phyloP scores from a whole-genome alignment of 179 eudicot species.

The Silene coronaria region DNA sequence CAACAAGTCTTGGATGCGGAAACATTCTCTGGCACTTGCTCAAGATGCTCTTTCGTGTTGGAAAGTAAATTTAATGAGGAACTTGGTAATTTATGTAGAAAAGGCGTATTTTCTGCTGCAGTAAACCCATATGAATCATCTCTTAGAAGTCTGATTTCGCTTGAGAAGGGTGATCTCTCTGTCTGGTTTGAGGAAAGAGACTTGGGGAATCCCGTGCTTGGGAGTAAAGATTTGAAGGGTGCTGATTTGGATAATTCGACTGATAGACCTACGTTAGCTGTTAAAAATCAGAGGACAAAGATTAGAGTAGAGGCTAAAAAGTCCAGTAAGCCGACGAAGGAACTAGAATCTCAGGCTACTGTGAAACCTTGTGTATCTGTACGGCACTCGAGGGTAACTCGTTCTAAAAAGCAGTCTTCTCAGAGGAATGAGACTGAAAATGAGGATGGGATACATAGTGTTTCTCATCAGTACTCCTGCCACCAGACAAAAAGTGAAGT shows the following conservation, averaged over 20 bases:
- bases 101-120: slow-evolving; percentile 21
- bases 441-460: slow-evolving; percentile 21
- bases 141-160: slow-evolving; percentile 39
- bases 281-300: slow-evolving; percentile 18
- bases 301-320: slow-evolving; percentile 28
- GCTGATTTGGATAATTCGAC: slow-evolving; percentile 13
- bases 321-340: slow-evolving; percentile 47
- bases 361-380: slow-evolving; percentile 25
- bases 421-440: slow-evolving; percentile 24
- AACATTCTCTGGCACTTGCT: slow-evolving; percentile 43
- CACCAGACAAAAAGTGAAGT: slow-evolving; percentile 25
- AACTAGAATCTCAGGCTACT: slow-evolving; percentile 27
- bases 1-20: slow-evolving; percentile 41
- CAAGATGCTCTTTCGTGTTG: slow-evolving; percentile 51
- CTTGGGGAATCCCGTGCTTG: slow-evolving; percentile 11
- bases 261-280: slow-evolving; percentile 8
- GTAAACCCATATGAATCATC: slow-evolving; percentile 49
- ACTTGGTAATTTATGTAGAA: slow-evolving; percentile 53
- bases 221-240: slow-evolving; percentile 21
- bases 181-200: slow-evolving; percentile 33
- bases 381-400: slow-evolving; percentile 44
- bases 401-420: slow-evolving; percentile 46
- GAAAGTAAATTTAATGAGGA: slow-evolving; percentile 56
- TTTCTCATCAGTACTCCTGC: slow-evolving; percentile 17
- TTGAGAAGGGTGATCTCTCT: slow-evolving; percentile 46